Evolutionary conservation across 306 rosid genomes (phyloP), one percentile per base, ranked within the genome.

Genomic region (Hippophae tibetana): DNA sequence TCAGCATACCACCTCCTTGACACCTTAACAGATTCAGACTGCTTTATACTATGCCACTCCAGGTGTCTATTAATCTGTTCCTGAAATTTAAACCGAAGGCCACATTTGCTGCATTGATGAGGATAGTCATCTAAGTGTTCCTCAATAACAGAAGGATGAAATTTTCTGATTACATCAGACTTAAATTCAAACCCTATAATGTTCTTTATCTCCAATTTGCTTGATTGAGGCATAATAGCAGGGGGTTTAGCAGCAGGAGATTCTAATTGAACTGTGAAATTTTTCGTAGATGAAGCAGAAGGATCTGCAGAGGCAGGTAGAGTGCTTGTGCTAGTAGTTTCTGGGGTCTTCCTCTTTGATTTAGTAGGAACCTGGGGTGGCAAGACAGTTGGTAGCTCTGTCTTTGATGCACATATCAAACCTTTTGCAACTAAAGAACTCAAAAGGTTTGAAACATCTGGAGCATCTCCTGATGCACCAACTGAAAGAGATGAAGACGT

Each of bases 371-470:
- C 57, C 64, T 78, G 76, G 52, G 71, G 52, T 68, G 87, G 56
- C 13, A 67, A 75, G 53, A 4, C 62, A 51, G 71, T 57, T 8
- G 64, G 51, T 13, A 72, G 52, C 60, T 82, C 95, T 2, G 76
- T 57, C 57, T 84, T 84, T 49, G 80, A 74, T 23, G 95, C 80
- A 25, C 89, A 84, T 63, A 90, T 86, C 73, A 90, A 77, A 57
- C 97, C 97, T 75, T 84, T 82, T 1, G 88, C 94, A 65, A 90
- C 97, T 69, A 90, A 79, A 43, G 95, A 84, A 73, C 86, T 90
- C 73, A 90, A 64, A 63, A 90, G 90, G 79, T 69, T 77, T 61
- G 95, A 77, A 76, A 90, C 80, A 65, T 64, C 70, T 56, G 77
- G 64, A 77, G 73, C 67, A 77, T 48, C 77, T 27, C 74, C 76